Conservation (phyloP, 768 basidiomycete species). For the Suillus americanus region DNA sequence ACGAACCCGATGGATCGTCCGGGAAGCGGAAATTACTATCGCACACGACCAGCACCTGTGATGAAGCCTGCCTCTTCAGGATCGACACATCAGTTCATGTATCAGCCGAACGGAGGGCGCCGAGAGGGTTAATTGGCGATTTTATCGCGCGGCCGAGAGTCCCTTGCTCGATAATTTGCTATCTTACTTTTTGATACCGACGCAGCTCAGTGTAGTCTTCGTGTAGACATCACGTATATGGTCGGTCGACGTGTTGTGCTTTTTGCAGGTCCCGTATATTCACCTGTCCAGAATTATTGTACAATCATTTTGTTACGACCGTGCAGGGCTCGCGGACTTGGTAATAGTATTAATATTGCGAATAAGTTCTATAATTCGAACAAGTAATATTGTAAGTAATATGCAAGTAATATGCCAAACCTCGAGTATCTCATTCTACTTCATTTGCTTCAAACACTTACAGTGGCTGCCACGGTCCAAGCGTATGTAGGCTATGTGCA, state of each 20-base stretch:
- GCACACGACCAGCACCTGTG: conserved; percentile 43
- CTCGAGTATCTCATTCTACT: background rate
- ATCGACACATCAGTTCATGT: conserved; percentile 44
- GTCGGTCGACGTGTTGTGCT: background rate
- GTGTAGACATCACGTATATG: conserved; percentile 2
- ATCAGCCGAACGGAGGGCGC: conserved; percentile 41
- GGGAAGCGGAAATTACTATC: conserved; percentile 46
- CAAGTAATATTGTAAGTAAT: background rate
- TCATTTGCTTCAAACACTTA: background rate
- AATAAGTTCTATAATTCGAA: background rate
- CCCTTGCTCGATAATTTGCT: background rate
- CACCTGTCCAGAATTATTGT: background rate
- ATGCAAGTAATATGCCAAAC: background rate
- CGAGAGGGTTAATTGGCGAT: conserved; percentile 21
- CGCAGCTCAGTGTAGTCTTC: background rate
- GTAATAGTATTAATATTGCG: background rate
- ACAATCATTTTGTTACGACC: background rate
- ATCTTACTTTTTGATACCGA: conserved; percentile 3
- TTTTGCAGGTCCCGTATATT: conserved; percentile 4
- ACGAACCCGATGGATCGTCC: conserved; percentile 38
- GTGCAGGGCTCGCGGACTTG: background rate
- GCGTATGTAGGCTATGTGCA: background rate
- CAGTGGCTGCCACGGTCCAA: background rate
- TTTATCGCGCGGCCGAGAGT: background rate
- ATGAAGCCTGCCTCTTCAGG: conserved; percentile 23